Evolutionary conservation across 176 grass and related monocot genomes (phyloP).

Genomic region (Dendrocalamus sinicus): DNA sequence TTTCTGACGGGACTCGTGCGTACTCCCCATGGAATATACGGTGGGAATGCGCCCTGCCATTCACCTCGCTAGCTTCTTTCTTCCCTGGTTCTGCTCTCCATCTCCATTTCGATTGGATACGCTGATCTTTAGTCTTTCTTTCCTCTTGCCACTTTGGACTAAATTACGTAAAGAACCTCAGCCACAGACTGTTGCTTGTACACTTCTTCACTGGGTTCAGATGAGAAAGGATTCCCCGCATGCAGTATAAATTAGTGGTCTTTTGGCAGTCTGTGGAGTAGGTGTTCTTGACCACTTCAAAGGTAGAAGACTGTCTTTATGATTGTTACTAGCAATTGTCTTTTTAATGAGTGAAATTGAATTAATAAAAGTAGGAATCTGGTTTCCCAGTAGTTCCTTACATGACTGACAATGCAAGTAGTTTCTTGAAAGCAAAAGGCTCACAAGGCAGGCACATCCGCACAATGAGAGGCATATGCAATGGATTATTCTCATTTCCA

Average conservation of each 20-base stretch:
- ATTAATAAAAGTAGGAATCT: neutral
- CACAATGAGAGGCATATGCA: slow-evolving; percentile 19
- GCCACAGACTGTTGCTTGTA: neutral
- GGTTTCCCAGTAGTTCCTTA: neutral
- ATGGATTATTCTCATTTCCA: slow-evolving; percentile 32
- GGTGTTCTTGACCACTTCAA: slow-evolving; percentile 17
- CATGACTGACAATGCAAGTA: neutral
- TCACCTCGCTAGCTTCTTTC: neutral
- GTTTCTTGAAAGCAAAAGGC: slow-evolving; percentile 23
- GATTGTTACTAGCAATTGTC: slow-evolving; percentile 20
- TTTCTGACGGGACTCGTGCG: slow-evolving; percentile 33
- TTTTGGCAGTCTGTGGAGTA: neutral
- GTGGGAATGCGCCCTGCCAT: slow-evolving; percentile 1
- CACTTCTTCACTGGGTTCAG: slow-evolving; percentile 10
- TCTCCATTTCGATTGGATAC: slow-evolving; percentile 45
- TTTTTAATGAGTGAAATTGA: neutral
- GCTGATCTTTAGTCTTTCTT: slow-evolving; percentile 20
- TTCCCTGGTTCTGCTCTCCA: neutral
- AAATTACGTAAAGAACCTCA: slow-evolving; percentile 51
- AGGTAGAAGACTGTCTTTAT: neutral
- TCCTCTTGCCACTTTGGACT: slow-evolving; percentile 45
- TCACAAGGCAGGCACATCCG: neutral
- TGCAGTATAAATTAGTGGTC: neutral
- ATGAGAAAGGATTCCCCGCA: neutral
- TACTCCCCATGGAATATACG: slow-evolving; percentile 39